Conservation (phyloP, 2,329 filamentous ascomycete genomes). For the Colletotrichum simmondsii region DNA sequence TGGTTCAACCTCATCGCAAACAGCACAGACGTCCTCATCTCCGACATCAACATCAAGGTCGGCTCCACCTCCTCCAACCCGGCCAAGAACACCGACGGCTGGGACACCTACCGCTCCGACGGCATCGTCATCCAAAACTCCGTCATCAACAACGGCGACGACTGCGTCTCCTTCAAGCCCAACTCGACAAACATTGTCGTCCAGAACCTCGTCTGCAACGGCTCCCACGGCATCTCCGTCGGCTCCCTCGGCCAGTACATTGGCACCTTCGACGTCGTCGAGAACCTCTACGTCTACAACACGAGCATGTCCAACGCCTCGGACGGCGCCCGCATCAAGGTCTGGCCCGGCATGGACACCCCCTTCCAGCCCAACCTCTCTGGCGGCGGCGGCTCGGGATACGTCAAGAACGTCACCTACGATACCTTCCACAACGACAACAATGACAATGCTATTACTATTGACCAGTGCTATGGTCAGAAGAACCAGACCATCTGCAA, state of each 20-base stretch:
- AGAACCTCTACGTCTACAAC: slow-evolving; percentile 75
- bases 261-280: slow-evolving; percentile 72
- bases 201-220: slow-evolving; percentile 74
- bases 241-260: slow-evolving; percentile 77
- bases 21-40: slow-evolving; percentile 71
- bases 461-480: slow-evolving; percentile 34
- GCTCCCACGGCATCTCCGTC: slow-evolving; percentile 79
- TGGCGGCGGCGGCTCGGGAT: slow-evolving; percentile 70
- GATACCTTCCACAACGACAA: slow-evolving; percentile 69
- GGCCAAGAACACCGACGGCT: slow-evolving; percentile 75
- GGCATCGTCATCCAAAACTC: slow-evolving; percentile 76
- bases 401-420: slow-evolving; percentile 75
- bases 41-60: slow-evolving; percentile 70
- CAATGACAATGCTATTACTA: slow-evolving; percentile 60
- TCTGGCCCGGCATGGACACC: slow-evolving; percentile 68
- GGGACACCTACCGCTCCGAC: slow-evolving; percentile 71
- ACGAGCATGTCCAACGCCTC: slow-evolving; percentile 68
- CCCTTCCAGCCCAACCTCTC: slow-evolving; percentile 61
- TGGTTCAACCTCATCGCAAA: slow-evolving; percentile 71
- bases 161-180: slow-evolving; percentile 81
- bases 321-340: slow-evolving; percentile 78
- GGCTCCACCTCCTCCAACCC: slow-evolving; percentile 60
- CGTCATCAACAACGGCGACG: slow-evolving; percentile 71
- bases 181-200: slow-evolving; percentile 77
- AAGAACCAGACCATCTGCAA: slow-evolving; percentile 35